Evolutionary conservation across 192 early-diverging fungal species (phyloP), one percentile per base, ranked within the genome.

Genomic region (Coemansia sp.): DNA sequence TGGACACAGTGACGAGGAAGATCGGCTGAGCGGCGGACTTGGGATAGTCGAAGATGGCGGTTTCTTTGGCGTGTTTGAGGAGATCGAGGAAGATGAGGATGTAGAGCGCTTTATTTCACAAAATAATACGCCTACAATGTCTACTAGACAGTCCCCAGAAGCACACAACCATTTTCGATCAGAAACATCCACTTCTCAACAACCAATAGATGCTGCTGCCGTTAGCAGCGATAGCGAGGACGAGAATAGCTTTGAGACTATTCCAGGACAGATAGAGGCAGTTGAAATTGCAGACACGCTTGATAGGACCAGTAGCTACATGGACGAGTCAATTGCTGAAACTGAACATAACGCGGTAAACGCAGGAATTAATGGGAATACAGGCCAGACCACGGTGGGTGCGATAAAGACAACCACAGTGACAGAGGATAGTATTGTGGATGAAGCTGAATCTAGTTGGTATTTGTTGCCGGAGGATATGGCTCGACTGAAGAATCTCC

Each of bases 11-110:
- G 65, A 56, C 14, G 59, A 21, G 22, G 48, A 28, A n/a, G 60
- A 68, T 53, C 64, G 50, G 19, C 6, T 49, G 16, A 24, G 50
- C 26, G 7, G 52, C 52, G 38, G 66, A 60, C 8, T 26, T 60
- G 48, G 65, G 51, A 30, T 54, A 64, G 34, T 12, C 38, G 63
- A 57, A 18, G n/a, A 48, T 16, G 72, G 62, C 0, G 65, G 55
- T 14, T 74, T 74, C 21, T 41, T 74, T 7, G 71, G 71, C 22
- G 78, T 73, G 23, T 71, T 80, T 63, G 78, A 80, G 41, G 78
- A 80, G 54, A 80, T 80, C 22, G 68, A 71, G 12, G 78, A 74
- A 8, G 72, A 80, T 19, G 78, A 80, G 28, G 77, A 69, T 10
- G 71, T 80, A 5, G 60, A 80, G 55, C 71, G 68, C 28, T 70